Conservation (phyloP, 768 basidiomycete species). For the Boletus tomentosulus region DNA sequence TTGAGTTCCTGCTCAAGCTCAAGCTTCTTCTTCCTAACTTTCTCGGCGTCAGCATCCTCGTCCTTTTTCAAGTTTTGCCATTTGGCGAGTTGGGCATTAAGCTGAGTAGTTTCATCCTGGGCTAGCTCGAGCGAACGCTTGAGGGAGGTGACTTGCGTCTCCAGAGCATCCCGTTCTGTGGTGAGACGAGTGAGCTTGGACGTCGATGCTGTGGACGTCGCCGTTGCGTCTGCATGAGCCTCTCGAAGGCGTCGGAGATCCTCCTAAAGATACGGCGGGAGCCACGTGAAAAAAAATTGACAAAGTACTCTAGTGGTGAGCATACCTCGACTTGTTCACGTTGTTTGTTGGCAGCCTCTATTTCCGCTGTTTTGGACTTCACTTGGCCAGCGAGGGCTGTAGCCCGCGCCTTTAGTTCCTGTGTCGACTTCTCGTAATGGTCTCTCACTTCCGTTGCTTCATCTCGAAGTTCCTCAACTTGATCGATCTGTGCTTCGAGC, state of each 20-base stretch:
- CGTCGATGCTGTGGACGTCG: constrained; percentile 40
- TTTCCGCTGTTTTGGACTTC: constrained; percentile 38
- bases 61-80: constrained; percentile 67
- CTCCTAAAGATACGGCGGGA: constrained; percentile 25
- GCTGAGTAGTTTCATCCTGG: constrained; percentile 48
- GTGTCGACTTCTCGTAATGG: constrained; percentile 26
- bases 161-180: constrained; percentile 56
- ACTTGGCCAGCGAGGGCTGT: constrained; percentile 34
- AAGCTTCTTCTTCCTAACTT: constrained; percentile 47
- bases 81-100: constrained; percentile 61
- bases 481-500: constrained; percentile 48
- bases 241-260: constrained; percentile 43
- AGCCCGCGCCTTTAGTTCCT: constrained; percentile 29
- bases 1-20: constrained; percentile 54
- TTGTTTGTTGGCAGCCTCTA: constrained; percentile 39
- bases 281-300: not conserved
- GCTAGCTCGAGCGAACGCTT: constrained; percentile 55
- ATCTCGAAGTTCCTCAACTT: constrained; percentile 48
- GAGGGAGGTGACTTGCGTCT: constrained; percentile 49
- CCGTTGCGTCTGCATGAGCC: constrained; percentile 46
- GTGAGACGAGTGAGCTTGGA: constrained; percentile 54
- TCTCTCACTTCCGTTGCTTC: constrained; percentile 12
- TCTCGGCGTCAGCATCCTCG: constrained; percentile 55
- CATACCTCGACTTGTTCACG: constrained; percentile 46
- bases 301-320: not conserved